Evolutionary conservation across 192 early-diverging fungal species (phyloP), one percentile per base, ranked within the genome.

Genomic region (Chytriomyces sp.): DNA sequence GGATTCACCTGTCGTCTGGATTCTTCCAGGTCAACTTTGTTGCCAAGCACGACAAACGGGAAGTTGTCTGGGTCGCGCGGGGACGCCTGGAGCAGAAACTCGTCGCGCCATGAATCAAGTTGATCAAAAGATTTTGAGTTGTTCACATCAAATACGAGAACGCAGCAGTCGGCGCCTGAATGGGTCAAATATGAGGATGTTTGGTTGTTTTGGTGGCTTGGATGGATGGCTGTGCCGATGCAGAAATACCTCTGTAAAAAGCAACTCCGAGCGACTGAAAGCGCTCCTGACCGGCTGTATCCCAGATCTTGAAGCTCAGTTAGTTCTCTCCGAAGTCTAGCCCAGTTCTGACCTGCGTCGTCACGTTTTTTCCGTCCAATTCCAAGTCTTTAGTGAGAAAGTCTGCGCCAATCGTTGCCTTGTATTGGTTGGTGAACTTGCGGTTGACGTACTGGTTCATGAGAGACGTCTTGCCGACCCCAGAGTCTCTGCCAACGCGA

Each of bases 371-470:
- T 70, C 96, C 95, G 72, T 98, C 96, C 12, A 96, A 91, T 56
- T 90, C 82, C 25, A 99, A 91, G 77, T 98, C 95, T 78, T 99
- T 99, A 71, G 95, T 98, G 81, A 99, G 87, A 73, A 99, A 99
- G 81, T 99, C 98, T 19, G 98, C 96, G 31, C 98, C 98, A 69
- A 99, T 98, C 39, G 98, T 99, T 25, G 98, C 98, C 79, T 98
- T 98, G 86, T 99, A 99, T 81, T 96, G 94, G 75, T 88, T 93
- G 78, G 85, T 92, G 84, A 99, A 99, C 77, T 92, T 94, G 59
- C 93, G 92, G 80, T 96, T 95, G 28, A 99, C 94, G 87, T 95
- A 99, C 81, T 98, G 98, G 87, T 99, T 98, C 96, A 99, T 99
- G 76, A 99, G 84, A 34, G 95, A 98, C 32, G 98, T 98, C 77